phyloP scores from a whole-genome alignment of 257 asterid species.

The Salvia miltiorrhiza region DNA sequence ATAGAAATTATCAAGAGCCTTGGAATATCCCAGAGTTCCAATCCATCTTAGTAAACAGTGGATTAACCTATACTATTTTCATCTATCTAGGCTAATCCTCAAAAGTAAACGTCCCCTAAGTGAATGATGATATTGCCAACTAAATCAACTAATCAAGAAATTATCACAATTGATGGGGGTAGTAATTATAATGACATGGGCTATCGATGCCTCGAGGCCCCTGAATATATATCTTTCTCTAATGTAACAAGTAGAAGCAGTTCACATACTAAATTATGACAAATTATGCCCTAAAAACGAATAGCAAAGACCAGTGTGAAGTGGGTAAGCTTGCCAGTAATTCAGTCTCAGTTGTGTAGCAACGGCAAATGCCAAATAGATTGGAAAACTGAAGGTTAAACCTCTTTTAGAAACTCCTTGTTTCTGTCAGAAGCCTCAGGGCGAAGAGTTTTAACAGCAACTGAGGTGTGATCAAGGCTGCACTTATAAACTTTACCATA shows the following conservation, averaged over 20 bases:
- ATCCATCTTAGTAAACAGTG: no score
- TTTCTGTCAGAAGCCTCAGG: slow-evolving; percentile 54
- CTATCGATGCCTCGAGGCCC: neutral
- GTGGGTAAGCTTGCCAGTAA: neutral
- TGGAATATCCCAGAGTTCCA: no score
- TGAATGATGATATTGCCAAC: slow-evolving; percentile 1
- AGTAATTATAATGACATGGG: neutral
- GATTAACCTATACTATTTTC: no score
- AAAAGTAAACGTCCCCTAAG: no score
- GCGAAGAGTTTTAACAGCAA: slow-evolving; percentile 71
- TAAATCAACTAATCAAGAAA: neutral
- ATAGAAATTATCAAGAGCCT: no score
- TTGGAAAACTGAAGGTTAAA: slow-evolving; percentile 23
- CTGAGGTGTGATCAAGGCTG: slow-evolving; percentile 68
- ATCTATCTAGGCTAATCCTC: no score
- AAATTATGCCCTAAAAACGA: neutral
- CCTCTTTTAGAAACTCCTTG: slow-evolving; percentile 87
- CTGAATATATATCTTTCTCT: neutral
- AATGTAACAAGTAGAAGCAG: neutral
- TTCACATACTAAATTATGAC: neutral
- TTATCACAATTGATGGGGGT: neutral
- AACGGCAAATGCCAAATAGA: slow-evolving; percentile 2
- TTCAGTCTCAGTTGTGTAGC: neutral
- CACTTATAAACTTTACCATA: slow-evolving; percentile 87
- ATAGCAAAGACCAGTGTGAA: neutral